Percentiles rank a stretch among this genome's conserved stretches.
Evolutionary conservation across 2,329 filamentous ascomycete species (phyloP).

Genomic region (Xylariaceae sp.): DNA sequence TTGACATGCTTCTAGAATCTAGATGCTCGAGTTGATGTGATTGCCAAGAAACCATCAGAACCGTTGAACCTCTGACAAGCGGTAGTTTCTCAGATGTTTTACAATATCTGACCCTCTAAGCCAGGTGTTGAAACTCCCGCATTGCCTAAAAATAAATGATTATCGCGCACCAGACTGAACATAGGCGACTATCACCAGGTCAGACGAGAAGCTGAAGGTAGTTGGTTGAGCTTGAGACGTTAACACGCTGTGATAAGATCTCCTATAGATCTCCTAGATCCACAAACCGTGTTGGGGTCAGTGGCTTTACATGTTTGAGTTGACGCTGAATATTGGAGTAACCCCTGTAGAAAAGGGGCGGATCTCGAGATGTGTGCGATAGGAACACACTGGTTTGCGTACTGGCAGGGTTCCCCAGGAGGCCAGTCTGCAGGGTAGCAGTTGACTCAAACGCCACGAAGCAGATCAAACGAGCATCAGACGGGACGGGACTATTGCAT

Average conservation of each 20-base stretch:
- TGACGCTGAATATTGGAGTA: slow-evolving; percentile 13
- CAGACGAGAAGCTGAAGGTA: background rate
- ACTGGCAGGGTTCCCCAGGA: slow-evolving; percentile 5
- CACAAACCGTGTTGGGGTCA: slow-evolving; percentile 16
- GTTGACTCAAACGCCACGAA: slow-evolving; percentile 11
- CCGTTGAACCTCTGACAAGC: no score
- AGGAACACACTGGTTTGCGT: background rate
- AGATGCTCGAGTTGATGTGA: no score
- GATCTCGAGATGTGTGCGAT: background rate
- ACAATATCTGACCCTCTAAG: no score
- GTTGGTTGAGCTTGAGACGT: slow-evolving; percentile 10
- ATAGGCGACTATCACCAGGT: no score
- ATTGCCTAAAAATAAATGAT: no score
- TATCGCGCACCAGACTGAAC: no score
- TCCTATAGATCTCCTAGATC: slow-evolving; percentile 23
- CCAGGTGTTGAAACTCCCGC: no score
- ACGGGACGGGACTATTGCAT: slow-evolving; percentile 1
- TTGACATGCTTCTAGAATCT: no score
- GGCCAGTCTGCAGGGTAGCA: background rate
- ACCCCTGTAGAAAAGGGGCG: no score
- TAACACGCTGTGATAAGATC: slow-evolving; percentile 20
- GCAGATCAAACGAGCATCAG: slow-evolving; percentile 21
- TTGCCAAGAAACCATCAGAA: no score
- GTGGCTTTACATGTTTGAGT: slow-evolving; percentile 16
- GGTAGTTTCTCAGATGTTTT: no score